Evolutionary conservation across 163 green algal species (phyloP), one percentile per base, ranked within the genome.

Genomic region (Chlamydomonas reinhardtii): DNA sequence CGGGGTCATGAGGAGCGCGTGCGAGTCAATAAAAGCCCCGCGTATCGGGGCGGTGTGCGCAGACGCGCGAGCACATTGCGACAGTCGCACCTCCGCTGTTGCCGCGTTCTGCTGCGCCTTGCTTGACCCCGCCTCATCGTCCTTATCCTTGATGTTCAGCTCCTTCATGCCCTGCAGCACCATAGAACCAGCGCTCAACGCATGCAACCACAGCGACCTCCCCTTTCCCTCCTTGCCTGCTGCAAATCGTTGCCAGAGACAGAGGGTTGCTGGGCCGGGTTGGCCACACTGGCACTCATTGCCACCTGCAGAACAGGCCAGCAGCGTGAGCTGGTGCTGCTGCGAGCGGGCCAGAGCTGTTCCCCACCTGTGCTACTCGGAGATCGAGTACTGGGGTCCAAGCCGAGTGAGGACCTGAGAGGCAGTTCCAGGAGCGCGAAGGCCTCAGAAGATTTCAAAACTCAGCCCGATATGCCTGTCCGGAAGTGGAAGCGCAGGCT

Each of bases 141-240:
- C 86, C 64, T 94, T 92, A 20, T 94, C 88, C 37, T 90, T 92
- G 31, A 98, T 85, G 73, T 89, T 94, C 37, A 98, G 92, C 82
- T 96, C 92, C 73, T 95, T 95, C 88, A 98, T 92, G 68, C 88
- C 92, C 92, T 97, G 94, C 85, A 81, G 56, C 34, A 48, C 48
- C 48, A 77, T 35, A 32, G 48, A 56, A 56, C 48, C 48, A 56
- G 48, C 48, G 48, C 48, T 16, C 37, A 9, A 34, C 19, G 54
- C 31, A 56, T 35, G 32, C 22, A 34, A 37, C 32, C 32, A 24
- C 37, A 34, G 48, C 73, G 76, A 32, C 22, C 29, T 37, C 61
- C 32, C 65, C 24, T 70, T 64, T 20, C n/a, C 64, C 29, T 35
- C 16, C 64, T 73, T 79, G 88, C 74, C 80, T 86, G 72, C 73